A percentile compares a stretch with the other conserved stretches of the same genome.
phyloP scores from a whole-genome alignment of 1,139 yeast species.

The Sugiyamaella xylanicola region DNA sequence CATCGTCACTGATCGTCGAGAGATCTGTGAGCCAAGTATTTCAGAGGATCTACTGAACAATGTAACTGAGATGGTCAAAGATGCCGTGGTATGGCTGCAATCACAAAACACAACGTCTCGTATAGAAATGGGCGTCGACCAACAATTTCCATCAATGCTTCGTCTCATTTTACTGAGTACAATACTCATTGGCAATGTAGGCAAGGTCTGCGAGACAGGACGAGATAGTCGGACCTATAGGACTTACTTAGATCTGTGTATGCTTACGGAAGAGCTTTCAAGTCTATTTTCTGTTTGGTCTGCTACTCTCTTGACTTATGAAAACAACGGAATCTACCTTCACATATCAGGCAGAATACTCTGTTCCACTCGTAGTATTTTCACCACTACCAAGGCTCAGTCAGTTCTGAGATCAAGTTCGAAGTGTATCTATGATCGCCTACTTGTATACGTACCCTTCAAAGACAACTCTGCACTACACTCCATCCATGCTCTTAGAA shows the following conservation, averaged over 20 bases:
- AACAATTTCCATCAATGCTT: conserved; percentile 6
- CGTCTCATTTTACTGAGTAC: conserved; percentile 7
- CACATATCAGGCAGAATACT: conserved; percentile 3
- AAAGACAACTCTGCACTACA: not conserved
- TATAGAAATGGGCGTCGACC: not conserved
- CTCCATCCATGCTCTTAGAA: not conserved
- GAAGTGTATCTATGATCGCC: not conserved
- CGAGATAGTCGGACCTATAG: not conserved
- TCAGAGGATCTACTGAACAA: too few relatives aligned
- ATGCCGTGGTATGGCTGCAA: not conserved
- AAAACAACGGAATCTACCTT: not conserved
- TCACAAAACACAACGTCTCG: not conserved
- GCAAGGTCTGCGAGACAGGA: not conserved
- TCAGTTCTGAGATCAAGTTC: conserved; percentile 1
- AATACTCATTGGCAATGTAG: conserved; percentile 1
- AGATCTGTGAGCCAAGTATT: too few relatives aligned
- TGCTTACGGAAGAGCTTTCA: conserved; percentile 5
- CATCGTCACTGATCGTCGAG: not conserved
- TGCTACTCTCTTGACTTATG: conserved; percentile 1
- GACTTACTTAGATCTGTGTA: not conserved
- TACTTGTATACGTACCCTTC: not conserved
- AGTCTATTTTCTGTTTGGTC: conserved; percentile 8
- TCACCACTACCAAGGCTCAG: conserved; percentile 2
- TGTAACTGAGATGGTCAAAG: too few relatives aligned
- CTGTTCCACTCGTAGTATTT: not conserved